A percentile compares a stretch with the other conserved stretches of the same genome.
Evolutionary conservation across 1,284 basidiomycete species (phyloP).

Genomic region (Phaffia rhodozyma): DNA sequence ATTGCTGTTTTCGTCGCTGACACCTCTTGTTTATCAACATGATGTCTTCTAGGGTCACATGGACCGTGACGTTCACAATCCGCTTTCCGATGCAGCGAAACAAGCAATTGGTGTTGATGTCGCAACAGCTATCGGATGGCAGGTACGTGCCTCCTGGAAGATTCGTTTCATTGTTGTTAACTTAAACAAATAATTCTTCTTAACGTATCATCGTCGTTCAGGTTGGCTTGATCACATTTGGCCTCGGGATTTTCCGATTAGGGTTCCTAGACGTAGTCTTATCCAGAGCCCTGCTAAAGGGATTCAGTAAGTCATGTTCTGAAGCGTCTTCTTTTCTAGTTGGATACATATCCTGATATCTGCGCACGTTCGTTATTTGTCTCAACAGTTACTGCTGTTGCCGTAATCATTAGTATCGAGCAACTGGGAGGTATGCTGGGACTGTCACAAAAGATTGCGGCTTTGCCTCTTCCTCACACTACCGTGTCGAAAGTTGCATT

Average conservation of each 20-base stretch:
- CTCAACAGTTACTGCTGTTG: slow-evolving; percentile 30
- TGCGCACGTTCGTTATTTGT: slow-evolving; percentile 17
- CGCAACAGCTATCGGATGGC: slow-evolving; percentile 65
- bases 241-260: slow-evolving; percentile 73
- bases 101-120: slow-evolving; percentile 30
- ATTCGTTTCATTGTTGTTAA: too few species aligned
- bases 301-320: slow-evolving; percentile 58
- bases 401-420: slow-evolving; percentile 45
- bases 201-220: slow-evolving; percentile 27
- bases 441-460: neutral
- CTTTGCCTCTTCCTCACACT: slow-evolving; percentile 34
- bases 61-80: slow-evolving; percentile 1
- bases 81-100: slow-evolving; percentile 1
- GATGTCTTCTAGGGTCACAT: neutral
- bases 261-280: slow-evolving; percentile 92
- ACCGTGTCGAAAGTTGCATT: slow-evolving; percentile 68
- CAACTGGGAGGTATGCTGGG: slow-evolving; percentile 51
- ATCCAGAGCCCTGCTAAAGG: slow-evolving; percentile 68
- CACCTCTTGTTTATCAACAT: too few species aligned
- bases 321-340: too few species aligned
- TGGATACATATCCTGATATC: too few species aligned
- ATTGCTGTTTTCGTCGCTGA: neutral
- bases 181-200: neutral
- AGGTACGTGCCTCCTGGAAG: slow-evolving; percentile 40
- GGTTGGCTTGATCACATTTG: slow-evolving; percentile 76